Conservation (phyloP, 164 flowering plant genomes). For the Akebia trifoliata region DNA sequence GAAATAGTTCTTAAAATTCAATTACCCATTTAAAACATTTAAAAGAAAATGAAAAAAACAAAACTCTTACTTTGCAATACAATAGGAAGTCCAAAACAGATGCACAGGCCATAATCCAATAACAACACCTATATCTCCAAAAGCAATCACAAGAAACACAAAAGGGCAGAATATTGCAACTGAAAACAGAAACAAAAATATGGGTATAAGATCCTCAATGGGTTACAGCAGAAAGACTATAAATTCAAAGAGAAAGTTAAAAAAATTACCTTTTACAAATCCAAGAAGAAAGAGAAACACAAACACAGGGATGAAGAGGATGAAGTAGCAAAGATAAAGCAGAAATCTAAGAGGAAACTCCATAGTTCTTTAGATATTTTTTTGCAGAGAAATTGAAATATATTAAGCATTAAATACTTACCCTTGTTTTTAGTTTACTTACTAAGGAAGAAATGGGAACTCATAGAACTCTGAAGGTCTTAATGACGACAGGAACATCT, state of each 20-base stretch:
- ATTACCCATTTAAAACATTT: neutral
- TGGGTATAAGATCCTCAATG: neutral
- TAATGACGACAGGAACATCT: too few relatives aligned
- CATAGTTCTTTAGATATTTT: neutral
- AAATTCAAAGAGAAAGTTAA: neutral
- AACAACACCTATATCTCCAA: constrained; percentile 21
- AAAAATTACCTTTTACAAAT: constrained; percentile 14
- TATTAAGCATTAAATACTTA: too few relatives aligned
- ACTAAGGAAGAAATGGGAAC: too few relatives aligned
- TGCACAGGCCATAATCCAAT: constrained; percentile 25
- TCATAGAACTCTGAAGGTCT: too few relatives aligned
- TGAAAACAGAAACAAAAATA: constrained; percentile 4
- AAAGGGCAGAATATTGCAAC: constrained; percentile 21
- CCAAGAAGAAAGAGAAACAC: constrained; percentile 21
- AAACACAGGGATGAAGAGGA: constrained; percentile 17
- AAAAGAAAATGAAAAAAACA: neutral
- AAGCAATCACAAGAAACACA: constrained; percentile 17
- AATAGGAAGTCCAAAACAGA: constrained; percentile 25
- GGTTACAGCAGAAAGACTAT: neutral
- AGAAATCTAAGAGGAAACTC: neutral
- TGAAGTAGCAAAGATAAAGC: constrained; percentile 9
- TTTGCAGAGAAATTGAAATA: neutral
- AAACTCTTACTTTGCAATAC: constrained; percentile 22
- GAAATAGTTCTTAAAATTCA: too few relatives aligned
- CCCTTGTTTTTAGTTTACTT: too few relatives aligned